Base-by-base conservation (phyloP, 371 early-diverging fungal genomes). In the Rhizopus microsporus region DNA sequence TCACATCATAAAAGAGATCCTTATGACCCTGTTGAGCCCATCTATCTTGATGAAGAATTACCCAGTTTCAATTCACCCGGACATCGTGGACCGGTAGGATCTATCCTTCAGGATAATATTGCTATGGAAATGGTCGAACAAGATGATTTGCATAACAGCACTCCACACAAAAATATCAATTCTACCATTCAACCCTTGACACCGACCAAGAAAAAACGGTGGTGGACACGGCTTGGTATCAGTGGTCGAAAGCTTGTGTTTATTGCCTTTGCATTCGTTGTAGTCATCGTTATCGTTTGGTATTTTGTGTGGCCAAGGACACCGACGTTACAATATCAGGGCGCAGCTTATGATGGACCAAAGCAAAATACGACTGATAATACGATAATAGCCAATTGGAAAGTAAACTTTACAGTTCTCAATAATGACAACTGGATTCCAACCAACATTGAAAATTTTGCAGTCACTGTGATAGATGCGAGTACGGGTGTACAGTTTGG, bases 291-390 rank as follows among this genome's bases (percentile, higher is more conserved):
- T 10, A 51, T 75, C 3, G 42, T 69, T 9, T 69, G 73, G 63
- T 78, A 67, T 49, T 75, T 78, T 67, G 78, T 75, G 3, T 78
- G 78, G 74, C 78, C 78, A 0, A 63, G 78, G 9, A 40, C 35
- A n/a, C 72, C 73, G 0, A 62, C 57, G 7, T 45, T 78, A 15
- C 35, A 30, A 3, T 67, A 61, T 29, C 30, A 57, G 3, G 61
- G 66, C 7, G 66, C 65, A 0, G 61, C 51, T 4, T 32, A 72
- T 3, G 35, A 50, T 32, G 59, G 33, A 13, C 46, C 53, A 9
- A 50, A 40, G 35, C 37, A 54, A 29, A 17, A 37, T 13, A 52
- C 56, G 51, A 60, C 65, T 2, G 33, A 30, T 5, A 59, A 47
- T 17, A 47, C 56, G 13, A 56, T 60, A 54, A 46, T 53, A 12